These are phyloP conservation scores for Ambrosia artemisiifolia DNA, from an alignment of 129 eudicot species.

Conservation along the genomic window DNA sequence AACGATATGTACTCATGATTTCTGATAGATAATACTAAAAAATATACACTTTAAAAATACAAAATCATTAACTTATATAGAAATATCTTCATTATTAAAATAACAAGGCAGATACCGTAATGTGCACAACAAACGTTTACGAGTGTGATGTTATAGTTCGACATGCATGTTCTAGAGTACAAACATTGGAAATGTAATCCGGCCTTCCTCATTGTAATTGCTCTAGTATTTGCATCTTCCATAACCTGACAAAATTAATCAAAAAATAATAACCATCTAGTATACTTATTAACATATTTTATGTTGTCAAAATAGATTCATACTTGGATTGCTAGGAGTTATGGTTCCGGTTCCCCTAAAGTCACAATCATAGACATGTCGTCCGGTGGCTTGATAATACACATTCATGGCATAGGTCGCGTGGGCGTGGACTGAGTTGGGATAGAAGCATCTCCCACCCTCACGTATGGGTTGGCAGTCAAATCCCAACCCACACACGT, in stretches of 20 bases:
- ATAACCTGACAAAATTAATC: slow-evolving; percentile 38
- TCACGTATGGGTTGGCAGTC: slow-evolving; percentile 55
- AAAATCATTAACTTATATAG: neutral
- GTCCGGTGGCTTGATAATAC: slow-evolving; percentile 51
- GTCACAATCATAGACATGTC: slow-evolving; percentile 53
- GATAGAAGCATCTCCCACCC: slow-evolving; percentile 54
- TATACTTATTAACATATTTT: neutral
- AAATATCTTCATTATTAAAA: neutral
- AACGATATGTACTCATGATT: too few species aligned
- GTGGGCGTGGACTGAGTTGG: slow-evolving; percentile 53
- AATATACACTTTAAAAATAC: neutral
- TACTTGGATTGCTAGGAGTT: slow-evolving; percentile 53
- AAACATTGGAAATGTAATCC: neutral
- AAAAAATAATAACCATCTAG: neutral
- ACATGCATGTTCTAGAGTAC: neutral
- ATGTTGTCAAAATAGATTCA: neutral
- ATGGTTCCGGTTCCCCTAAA: slow-evolving; percentile 49
- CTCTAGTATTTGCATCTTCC: slow-evolving; percentile 46
- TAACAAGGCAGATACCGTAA: neutral
- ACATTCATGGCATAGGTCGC: slow-evolving; percentile 68
- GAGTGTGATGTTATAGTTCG: neutral
- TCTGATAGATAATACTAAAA: neutral
- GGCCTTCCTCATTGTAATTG: slow-evolving; percentile 6
- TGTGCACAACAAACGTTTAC: neutral
- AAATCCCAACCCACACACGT: slow-evolving; percentile 57